Percentiles rank a stretch among this genome's conserved stretches.
These are phyloP conservation scores for Hymenoscyphus fraxineus DNA, from an alignment of 2,329 filamentous ascomycete species.

Conservation along the genomic window DNA sequence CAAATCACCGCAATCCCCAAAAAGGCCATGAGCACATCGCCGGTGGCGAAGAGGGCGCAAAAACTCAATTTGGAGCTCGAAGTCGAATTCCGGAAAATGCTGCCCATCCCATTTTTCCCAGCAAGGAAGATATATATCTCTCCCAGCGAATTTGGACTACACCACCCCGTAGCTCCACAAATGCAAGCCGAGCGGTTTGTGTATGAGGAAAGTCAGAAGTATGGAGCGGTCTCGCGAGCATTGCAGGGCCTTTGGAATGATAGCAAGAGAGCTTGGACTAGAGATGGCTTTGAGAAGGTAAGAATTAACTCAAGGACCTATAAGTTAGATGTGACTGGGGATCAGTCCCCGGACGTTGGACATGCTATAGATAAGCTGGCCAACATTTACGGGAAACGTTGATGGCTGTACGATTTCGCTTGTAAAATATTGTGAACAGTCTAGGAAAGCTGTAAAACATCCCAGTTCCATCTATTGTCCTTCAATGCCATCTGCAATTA, in stretches of 20 bases:
- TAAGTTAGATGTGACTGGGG: conserved; percentile 55
- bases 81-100: conserved; percentile 39
- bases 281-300: conserved; percentile 54
- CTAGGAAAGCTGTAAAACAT: too few relatives aligned
- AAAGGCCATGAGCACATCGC: neutral
- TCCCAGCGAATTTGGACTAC: conserved; percentile 25
- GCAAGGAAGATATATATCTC: conserved; percentile 23
- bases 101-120: conserved; percentile 32
- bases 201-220: neutral
- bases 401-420: neutral
- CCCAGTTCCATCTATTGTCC: too few relatives aligned
- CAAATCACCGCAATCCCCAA: conserved; percentile 31
- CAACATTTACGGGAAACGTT: conserved; percentile 21
- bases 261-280: conserved; percentile 49
- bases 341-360: conserved; percentile 57
- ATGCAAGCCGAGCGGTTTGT: conserved; percentile 32
- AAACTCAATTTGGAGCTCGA: conserved; percentile 45
- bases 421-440: neutral
- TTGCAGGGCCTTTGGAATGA: conserved; percentile 16
- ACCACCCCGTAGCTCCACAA: conserved; percentile 34
- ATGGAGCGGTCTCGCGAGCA: neutral
- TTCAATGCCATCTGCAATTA: too few relatives aligned
- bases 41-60: too few relatives aligned
- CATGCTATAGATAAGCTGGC: conserved; percentile 55
- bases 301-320: conserved; percentile 46